phyloP scores from a whole-genome alignment of 805 yeast genomes.

The Candida andamanensis region DNA sequence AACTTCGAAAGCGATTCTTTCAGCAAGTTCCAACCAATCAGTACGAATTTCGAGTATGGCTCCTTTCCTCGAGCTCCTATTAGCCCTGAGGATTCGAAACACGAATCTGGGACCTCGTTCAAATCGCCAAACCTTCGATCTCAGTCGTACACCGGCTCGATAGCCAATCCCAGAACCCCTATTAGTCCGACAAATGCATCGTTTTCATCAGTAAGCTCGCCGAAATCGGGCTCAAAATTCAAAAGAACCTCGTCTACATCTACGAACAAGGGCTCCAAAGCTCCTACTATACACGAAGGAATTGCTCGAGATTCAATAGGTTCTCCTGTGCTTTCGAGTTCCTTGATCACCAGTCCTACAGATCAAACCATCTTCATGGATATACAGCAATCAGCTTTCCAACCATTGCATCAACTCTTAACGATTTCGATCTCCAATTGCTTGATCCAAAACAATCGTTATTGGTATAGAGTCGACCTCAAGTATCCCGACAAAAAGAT shows the following conservation, averaged over 20 bases:
- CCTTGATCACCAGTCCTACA: constrained; percentile 1
- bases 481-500: constrained; percentile 14
- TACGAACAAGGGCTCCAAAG: too few relatives aligned
- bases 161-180: neutral
- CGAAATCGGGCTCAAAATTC: too few relatives aligned
- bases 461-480: constrained; percentile 32
- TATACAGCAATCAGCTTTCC: neutral
- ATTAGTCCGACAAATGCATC: neutral
- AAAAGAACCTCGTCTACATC: neutral
- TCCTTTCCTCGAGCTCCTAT: neutral
- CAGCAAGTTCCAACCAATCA: constrained; percentile 1
- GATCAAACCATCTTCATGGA: neutral
- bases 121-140: neutral
- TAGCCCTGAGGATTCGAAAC: neutral
- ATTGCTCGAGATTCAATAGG: neutral
- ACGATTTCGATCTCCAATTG: constrained; percentile 25
- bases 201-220: too few relatives aligned
- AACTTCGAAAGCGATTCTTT: constrained; percentile 3
- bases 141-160: too few relatives aligned
- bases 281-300: neutral
- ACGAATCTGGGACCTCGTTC: neutral
- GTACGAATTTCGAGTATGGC: neutral
- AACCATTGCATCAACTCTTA: constrained; percentile 3
- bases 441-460: constrained; percentile 20
- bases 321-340: neutral